Conservation (phyloP, 257 asterid genomes). For the Craterostigma plantagineum region DNA sequence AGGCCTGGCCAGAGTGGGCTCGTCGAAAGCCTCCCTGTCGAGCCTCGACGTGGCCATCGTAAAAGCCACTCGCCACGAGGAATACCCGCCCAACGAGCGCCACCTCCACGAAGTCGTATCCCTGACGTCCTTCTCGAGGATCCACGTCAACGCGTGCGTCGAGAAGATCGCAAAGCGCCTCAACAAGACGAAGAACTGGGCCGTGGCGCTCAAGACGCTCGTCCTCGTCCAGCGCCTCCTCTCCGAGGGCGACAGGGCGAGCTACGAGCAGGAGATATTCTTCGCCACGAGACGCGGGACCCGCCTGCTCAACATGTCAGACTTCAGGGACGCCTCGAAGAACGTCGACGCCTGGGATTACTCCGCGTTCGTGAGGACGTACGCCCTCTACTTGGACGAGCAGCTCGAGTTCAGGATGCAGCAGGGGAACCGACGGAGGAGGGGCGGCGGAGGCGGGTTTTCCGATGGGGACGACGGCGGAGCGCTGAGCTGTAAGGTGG, state of each 20-base stretch:
- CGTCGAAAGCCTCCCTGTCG: slow-evolving; percentile 27
- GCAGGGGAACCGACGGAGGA: slow-evolving; percentile 6
- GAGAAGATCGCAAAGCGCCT: slow-evolving; percentile 47
- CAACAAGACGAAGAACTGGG: slow-evolving; percentile 75
- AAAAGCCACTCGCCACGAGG: slow-evolving; percentile 79
- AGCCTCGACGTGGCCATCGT: slow-evolving; percentile 71
- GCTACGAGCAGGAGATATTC: slow-evolving; percentile 57
- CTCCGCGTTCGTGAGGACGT: slow-evolving; percentile 50
- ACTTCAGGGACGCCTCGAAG: slow-evolving; percentile 40
- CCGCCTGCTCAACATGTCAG: slow-evolving; percentile 63
- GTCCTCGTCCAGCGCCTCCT: slow-evolving; percentile 65
- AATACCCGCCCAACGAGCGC: slow-evolving; percentile 59
- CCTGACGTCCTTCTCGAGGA: slow-evolving; percentile 44
- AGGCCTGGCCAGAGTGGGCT: slow-evolving; percentile 49
- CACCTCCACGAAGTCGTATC: slow-evolving; percentile 36
- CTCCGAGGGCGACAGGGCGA: slow-evolving; percentile 30
- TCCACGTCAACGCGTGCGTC: slow-evolving; percentile 39
- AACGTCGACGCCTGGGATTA: slow-evolving; percentile 51
- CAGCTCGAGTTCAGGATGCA: slow-evolving; percentile 60
- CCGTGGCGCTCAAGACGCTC: slow-evolving; percentile 65
- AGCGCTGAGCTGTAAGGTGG: not conserved
- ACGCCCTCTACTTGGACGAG: slow-evolving; percentile 67
- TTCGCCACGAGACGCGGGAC: slow-evolving; percentile 57
- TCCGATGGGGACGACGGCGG: too few species aligned
- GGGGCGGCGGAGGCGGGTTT: slow-evolving; percentile 24